Percentiles rank a stretch among this genome's conserved stretches.
phyloP scores from a whole-genome alignment of 2,329 filamentous ascomycete genomes.

The Pestalotiopsis sp. region DNA sequence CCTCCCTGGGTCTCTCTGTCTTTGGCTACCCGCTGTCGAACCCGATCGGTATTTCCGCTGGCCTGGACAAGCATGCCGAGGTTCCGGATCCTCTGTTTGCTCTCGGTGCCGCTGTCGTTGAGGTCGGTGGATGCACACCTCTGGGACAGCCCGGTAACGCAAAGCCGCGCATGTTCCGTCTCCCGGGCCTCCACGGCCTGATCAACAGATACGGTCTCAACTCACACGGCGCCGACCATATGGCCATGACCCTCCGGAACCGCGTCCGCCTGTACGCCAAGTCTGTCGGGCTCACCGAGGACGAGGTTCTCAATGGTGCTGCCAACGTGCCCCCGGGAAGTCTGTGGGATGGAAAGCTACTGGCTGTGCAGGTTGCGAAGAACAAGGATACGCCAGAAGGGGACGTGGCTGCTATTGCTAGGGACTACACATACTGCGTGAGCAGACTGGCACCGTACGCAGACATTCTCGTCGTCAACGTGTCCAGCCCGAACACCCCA shows the following conservation, averaged over 20 bases:
- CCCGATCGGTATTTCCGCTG: slow-evolving; percentile 92
- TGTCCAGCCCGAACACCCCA: slow-evolving; percentile 94
- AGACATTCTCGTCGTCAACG: slow-evolving; percentile 96
- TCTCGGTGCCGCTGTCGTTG: slow-evolving; percentile 83
- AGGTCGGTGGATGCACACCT: slow-evolving; percentile 90
- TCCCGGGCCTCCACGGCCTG: slow-evolving; percentile 81
- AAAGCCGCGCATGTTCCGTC: slow-evolving; percentile 83
- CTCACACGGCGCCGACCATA: slow-evolving; percentile 83
- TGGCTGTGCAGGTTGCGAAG: slow-evolving; percentile 94
- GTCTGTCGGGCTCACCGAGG: slow-evolving; percentile 70
- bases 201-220: slow-evolving; percentile 98
- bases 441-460: slow-evolving; percentile 82
- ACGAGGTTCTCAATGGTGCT: slow-evolving; percentile 75
- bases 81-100: slow-evolving; percentile 84
- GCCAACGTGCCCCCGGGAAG: slow-evolving; percentile 83
- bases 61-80: slow-evolving; percentile 92
- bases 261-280: slow-evolving; percentile 79
- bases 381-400: slow-evolving; percentile 89
- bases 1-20: slow-evolving; percentile 53
- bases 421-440: slow-evolving; percentile 89
- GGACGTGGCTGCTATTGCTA: slow-evolving; percentile 79
- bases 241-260: slow-evolving; percentile 78
- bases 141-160: slow-evolving; percentile 87
- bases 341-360: slow-evolving; percentile 72
- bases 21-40: slow-evolving; percentile 81